Conservation (phyloP, 75 land plant genomes). For the Cryptomeria japonica region DNA sequence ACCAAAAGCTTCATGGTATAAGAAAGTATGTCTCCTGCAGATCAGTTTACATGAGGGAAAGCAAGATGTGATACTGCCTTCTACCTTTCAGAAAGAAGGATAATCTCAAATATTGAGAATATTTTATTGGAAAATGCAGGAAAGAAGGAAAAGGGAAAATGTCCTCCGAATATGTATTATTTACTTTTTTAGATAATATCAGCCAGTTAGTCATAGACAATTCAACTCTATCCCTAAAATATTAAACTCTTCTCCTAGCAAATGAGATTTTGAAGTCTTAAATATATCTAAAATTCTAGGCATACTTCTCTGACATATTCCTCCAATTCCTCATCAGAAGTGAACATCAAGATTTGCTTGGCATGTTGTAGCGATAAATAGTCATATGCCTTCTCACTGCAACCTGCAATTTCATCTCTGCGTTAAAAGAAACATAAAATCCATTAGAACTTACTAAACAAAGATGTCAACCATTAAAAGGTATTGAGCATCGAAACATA, state of each 20-base stretch:
- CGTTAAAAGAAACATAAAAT: constrained; percentile 3
- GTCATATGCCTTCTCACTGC: constrained; percentile 97
- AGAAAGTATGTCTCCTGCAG: not conserved
- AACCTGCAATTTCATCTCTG: constrained; percentile 97
- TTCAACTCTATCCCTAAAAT: not conserved
- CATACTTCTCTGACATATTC: constrained; percentile 61
- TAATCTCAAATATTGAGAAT: not conserved
- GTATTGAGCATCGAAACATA: not conserved
- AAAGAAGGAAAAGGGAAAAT: not conserved
- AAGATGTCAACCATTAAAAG: not conserved
- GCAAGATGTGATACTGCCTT: not conserved
- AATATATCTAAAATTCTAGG: not conserved
- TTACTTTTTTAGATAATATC: not conserved
- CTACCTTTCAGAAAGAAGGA: not conserved
- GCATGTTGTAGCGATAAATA: constrained; percentile 72
- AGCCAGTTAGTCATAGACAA: not conserved
- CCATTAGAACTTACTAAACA: not conserved
- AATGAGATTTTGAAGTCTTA: not conserved
- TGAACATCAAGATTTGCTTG: constrained; percentile 67
- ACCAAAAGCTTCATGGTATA: not conserved
- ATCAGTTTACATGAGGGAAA: not conserved
- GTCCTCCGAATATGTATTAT: not conserved
- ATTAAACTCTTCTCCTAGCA: not conserved
- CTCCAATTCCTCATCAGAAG: constrained; percentile 59
- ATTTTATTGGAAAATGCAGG: not conserved